Evolutionary conservation across 108 stramenopile genomes (phyloP), one percentile per base, ranked within the genome.

Genomic region (Skeletonema potamos): DNA sequence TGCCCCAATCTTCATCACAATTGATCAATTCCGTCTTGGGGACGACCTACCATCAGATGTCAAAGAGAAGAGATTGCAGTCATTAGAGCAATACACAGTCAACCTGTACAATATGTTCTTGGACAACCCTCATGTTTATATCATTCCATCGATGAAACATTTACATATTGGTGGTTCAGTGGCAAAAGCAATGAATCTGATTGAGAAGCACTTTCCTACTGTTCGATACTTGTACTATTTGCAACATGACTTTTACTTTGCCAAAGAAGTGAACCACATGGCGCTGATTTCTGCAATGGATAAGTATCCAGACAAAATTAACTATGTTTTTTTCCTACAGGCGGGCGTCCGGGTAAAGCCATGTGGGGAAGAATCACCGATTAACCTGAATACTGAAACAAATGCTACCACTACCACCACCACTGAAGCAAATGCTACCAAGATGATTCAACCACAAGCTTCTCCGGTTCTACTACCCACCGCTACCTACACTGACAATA

Each of bases 241-340:
- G 24, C 68, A 76, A 22, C 75, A 76, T 57, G 75, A 76, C 69
- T 70, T 63, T 70, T 12, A 61, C 24, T 76, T 76, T 30, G 32
- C 28, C 3, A 55, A 43, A 29, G 9, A 54, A 8, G 32, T 76
- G 12, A 62, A 76, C 27, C 75, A 76, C 41, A 36, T 8, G 12
- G 75, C 62, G 1, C 20, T 76, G 10, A 37, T 54, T 3, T 15
- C 54, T 36, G 61, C 28, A 6, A 76, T 76, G 75, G 48, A 76
- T 22, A 28, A 5, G 2, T 3, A 62, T 63, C 67, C 74, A 3
- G 33, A 70, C 5, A 61, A 36, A 4, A 30, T 74, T 2, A 74
- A 74, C 55, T 55, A 36, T 24, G 33, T 74, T 11, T 39, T 64
- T 0, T 74, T 74, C 58, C 58, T 18, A 34, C 56, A 60, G 6